These are phyloP conservation scores for Lactarius psammicola DNA, from an alignment of 768 basidiomycete genomes.

Conservation along the genomic window DNA sequence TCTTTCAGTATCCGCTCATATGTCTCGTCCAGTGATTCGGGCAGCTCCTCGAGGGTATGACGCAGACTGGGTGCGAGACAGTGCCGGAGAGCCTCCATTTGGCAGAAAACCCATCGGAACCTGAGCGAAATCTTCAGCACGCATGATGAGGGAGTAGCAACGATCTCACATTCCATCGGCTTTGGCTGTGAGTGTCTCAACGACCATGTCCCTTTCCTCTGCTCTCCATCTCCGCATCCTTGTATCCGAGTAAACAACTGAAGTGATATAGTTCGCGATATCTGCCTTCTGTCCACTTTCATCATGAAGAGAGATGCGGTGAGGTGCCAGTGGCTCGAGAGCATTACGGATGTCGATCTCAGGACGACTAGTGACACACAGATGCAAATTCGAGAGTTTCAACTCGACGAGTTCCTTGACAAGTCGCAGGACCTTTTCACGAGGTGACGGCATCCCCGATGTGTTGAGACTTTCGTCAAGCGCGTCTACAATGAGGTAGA, in stretches of 20 bases:
- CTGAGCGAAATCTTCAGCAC: neutral
- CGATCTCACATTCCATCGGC: conserved; percentile 1
- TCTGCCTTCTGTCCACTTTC: neutral
- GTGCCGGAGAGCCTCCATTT: neutral
- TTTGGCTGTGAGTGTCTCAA: neutral
- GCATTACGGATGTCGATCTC: neutral
- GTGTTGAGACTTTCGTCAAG: conserved; percentile 1
- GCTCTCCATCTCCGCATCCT: neutral
- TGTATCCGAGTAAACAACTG: neutral
- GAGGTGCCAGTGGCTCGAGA: neutral
- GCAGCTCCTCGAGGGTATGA: neutral
- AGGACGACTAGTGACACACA: neutral
- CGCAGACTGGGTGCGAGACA: neutral
- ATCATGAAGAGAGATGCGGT: neutral
- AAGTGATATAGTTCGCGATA: neutral
- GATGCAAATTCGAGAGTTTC: neutral
- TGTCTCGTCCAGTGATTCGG: neutral
- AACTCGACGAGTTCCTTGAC: neutral
- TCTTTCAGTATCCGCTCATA: neutral
- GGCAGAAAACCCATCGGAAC: conserved; percentile 3
- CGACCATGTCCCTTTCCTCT: neutral
- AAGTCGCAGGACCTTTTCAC: neutral
- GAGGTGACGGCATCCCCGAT: conserved; percentile 1
- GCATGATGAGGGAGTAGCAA: neutral
- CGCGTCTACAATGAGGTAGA: neutral